Evolutionary conservation across 2,329 filamentous ascomycete genomes (phyloP).

Genomic region (Talaromyces piceae): DNA sequence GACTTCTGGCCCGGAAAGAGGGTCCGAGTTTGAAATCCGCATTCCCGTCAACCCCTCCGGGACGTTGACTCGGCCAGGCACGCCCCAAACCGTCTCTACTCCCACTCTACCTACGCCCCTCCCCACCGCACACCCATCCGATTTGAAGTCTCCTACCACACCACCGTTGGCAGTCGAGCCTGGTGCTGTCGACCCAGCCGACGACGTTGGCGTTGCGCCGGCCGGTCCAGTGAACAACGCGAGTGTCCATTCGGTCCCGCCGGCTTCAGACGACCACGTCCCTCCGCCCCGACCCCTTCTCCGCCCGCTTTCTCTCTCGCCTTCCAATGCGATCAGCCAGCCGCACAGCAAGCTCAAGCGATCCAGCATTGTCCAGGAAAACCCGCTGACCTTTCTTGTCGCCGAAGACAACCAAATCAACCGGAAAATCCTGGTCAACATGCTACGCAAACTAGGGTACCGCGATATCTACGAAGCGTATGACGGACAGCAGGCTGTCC

Average conservation of each 20-base stretch:
- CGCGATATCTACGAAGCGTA: constrained; percentile 56
- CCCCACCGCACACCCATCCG: neutral
- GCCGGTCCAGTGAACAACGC: neutral
- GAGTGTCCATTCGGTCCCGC: neutral
- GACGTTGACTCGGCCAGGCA: constrained; percentile 40
- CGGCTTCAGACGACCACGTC: neutral
- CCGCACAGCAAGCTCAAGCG: constrained; percentile 39
- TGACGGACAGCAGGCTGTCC: constrained; percentile 61
- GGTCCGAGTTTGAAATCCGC: constrained; percentile 62
- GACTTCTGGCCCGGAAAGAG: constrained; percentile 52
- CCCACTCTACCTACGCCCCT: constrained; percentile 16
- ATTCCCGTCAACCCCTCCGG: constrained; percentile 50
- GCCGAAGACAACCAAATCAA: constrained; percentile 70
- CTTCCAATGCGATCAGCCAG: constrained; percentile 18
- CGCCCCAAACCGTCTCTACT: constrained; percentile 40
- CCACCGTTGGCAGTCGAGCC: neutral
- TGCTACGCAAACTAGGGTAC: constrained; percentile 62
- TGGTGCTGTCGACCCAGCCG: neutral
- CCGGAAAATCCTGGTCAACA: constrained; percentile 57
- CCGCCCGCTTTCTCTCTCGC: constrained; percentile 15
- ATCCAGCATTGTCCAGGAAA: constrained; percentile 49
- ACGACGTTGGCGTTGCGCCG: neutral
- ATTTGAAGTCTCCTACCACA: neutral
- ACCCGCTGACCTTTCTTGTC: constrained; percentile 60
- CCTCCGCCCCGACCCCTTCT: constrained; percentile 7